Conservation (phyloP, 1,284 basidiomycete genomes). For the Clitocybe nebularis region DNA sequence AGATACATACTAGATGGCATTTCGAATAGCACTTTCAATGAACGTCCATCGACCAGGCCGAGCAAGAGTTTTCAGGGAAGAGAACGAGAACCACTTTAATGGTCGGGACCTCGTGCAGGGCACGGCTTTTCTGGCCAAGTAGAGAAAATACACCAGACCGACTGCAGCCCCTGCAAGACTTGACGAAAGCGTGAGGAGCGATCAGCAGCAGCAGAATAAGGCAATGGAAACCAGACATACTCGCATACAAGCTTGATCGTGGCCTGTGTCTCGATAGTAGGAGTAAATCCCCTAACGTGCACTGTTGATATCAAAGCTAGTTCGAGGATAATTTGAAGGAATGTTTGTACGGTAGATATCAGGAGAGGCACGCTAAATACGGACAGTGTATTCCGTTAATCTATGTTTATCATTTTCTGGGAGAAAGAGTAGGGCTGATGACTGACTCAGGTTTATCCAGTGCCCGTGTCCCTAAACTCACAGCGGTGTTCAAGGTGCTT, state of each 20-base stretch:
- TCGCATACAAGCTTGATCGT: conserved; percentile 20
- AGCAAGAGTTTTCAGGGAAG: conserved; percentile 5
- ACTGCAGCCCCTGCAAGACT: not conserved
- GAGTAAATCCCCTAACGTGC: conserved; percentile 13
- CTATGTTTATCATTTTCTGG: too few relatives aligned
- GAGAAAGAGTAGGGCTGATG: too few relatives aligned
- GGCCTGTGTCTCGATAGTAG: conserved; percentile 17
- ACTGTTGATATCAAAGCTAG: conserved; percentile 18
- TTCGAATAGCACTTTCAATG: conserved; percentile 18
- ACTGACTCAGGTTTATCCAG: conserved; percentile 19
- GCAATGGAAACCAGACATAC: conserved; percentile 11
- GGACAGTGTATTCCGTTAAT: too few relatives aligned
- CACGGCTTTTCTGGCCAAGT: conserved; percentile 1
- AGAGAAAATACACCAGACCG: conserved; percentile 17
- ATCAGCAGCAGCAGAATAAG: not conserved
- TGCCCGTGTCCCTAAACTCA: conserved; percentile 17
- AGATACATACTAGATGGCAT: conserved; percentile 18
- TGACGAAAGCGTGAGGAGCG: not conserved
- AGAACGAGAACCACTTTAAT: conserved; percentile 7
- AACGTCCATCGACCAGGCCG: conserved; percentile 17
- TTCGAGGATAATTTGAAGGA: conserved; percentile 19
- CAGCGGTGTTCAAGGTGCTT: conserved; percentile 16
- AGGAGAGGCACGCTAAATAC: conserved; percentile 17
- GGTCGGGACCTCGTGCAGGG: not conserved
- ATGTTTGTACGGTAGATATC: conserved; percentile 17